A percentile compares a stretch with the other conserved stretches of the same genome.
Conservation (phyloP, 495 filamentous ascomycete genomes). For the Annulohypoxylon stygium region DNA sequence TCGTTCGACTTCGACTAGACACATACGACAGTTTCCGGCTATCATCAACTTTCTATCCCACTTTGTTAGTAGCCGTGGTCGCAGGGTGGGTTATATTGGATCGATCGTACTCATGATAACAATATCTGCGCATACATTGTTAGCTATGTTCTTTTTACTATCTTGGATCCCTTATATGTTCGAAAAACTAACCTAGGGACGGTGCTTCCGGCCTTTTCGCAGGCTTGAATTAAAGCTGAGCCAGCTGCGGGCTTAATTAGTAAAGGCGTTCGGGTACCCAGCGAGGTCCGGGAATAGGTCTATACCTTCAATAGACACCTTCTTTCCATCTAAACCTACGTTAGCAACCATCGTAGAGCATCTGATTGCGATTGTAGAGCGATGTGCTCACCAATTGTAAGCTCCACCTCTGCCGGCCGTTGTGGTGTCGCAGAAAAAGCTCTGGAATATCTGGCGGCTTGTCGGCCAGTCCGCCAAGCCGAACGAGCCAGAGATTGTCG, state of each 20-base stretch:
- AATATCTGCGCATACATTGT: slow-evolving; percentile 79
- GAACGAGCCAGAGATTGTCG: slow-evolving; percentile 88
- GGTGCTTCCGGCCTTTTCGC: slow-evolving; percentile 95
- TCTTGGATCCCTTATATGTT: not conserved
- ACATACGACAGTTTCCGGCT: slow-evolving; percentile 99
- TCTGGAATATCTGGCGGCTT: slow-evolving; percentile 72
- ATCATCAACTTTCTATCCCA: slow-evolving; percentile 89
- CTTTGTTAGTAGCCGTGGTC: slow-evolving; percentile 51
- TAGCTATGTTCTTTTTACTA: slow-evolving; percentile 48
- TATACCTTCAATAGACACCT: slow-evolving; percentile 94
- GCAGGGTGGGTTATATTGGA: slow-evolving; percentile 30
- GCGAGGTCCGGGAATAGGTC: slow-evolving; percentile 14
- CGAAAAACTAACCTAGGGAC: slow-evolving; percentile 76
- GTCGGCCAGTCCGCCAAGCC: slow-evolving; percentile 81
- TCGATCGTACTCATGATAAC: slow-evolving; percentile 89
- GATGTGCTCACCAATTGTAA: slow-evolving; percentile 82
- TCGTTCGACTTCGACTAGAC: slow-evolving; percentile 95
- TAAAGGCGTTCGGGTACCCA: slow-evolving; percentile 43
- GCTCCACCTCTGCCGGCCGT: slow-evolving; percentile 89
- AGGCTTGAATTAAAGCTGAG: slow-evolving; percentile 97
- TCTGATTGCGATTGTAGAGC: slow-evolving; percentile 32
- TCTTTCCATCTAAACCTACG: slow-evolving; percentile 84
- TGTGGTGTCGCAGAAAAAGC: slow-evolving; percentile 79
- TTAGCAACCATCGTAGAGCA: slow-evolving; percentile 45
- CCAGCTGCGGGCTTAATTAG: slow-evolving; percentile 69